Evolutionary conservation across 345 rosid species (phyloP).

Genomic region (Excoecaria cochinchinensis): DNA sequence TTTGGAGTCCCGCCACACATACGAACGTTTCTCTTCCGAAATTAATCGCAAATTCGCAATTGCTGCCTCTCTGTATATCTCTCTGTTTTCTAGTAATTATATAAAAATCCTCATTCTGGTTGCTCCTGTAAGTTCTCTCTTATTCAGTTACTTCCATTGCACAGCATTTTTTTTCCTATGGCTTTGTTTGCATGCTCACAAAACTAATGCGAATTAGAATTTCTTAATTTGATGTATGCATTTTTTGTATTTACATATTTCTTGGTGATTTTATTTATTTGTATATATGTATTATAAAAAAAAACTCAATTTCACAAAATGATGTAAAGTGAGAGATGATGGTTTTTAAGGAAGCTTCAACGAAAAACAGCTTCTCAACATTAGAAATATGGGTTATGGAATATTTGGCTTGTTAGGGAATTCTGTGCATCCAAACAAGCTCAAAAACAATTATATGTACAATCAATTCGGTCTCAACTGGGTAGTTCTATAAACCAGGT

Average conservation of each 20-base stretch:
- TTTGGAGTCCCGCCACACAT: too few relatives aligned
- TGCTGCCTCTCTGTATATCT: too few relatives aligned
- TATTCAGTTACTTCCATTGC: too few relatives aligned
- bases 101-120: too few relatives aligned
- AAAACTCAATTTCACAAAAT: background rate
- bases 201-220: background rate
- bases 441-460: constrained; percentile 36
- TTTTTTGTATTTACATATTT: too few relatives aligned
- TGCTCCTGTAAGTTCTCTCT: too few relatives aligned
- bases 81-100: too few relatives aligned
- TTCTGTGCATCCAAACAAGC: constrained; percentile 31
- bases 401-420: constrained; percentile 21
- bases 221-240: background rate
- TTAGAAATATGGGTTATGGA: constrained; percentile 7
- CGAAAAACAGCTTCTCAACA: constrained; percentile 31
- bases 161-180: background rate
- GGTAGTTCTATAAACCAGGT: constrained; percentile 33
- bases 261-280: too few relatives aligned
- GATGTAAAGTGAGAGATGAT: background rate
- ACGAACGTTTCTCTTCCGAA: too few relatives aligned
- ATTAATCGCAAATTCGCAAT: too few relatives aligned
- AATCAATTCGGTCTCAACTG: constrained; percentile 33
- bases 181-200: constrained; percentile 9
- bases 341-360: constrained; percentile 11
- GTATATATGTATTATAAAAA: too few relatives aligned